Base-by-base conservation (phyloP, 768 basidiomycete species). In the Dacryopinax primogenitus region DNA sequence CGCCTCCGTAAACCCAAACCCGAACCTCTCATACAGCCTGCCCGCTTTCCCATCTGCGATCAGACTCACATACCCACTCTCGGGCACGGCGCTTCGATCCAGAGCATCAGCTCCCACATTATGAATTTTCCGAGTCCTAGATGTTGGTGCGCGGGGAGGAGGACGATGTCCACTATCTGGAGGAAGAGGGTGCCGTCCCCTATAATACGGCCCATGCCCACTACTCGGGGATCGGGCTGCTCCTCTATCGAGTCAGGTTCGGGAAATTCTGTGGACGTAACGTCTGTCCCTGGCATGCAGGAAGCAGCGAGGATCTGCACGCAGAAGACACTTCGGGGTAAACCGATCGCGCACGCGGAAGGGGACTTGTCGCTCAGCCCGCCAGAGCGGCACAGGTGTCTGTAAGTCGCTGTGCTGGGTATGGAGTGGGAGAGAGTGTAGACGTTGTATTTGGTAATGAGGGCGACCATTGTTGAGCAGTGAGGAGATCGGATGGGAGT, bases 271-370 rank as follows among this genome's bases (percentile, higher is more conserved):
- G n/a, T n/a, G n/a, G n/a, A n/a, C n/a, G n/a, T n/a, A n/a, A n/a
- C n/a, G n/a, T n/a, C n/a, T n/a, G n/a, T n/a, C n/a, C n/a, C n/a
- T n/a, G n/a, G n/a, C n/a, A n/a, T n/a, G n/a, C n/a, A n/a, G n/a
- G 51, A 30, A 30, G 26, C 51, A 11, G 51, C 51, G 2, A 58
- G 30, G 26, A 58, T 30, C 51, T 28, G 51, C 23, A 58, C 51
- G 51, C 51, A 58, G 51, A 58, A 58, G 30, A 58, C 51, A 30
- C 51, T 58, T 30, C 51, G 26, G 26, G 51, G 51, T 30, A 58
- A 21, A 9, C 51, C 51, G 30, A 58, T 6, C 13, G 9, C 13
- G 30, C 51, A 58, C 51, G 51, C 51, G 16, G 16, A 4, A 23
- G 41, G 6, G 41, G 41, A 44, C 41, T 18, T 44, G 41, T 44